Evolutionary conservation across 2,329 filamentous ascomycete species (phyloP).

Genomic region (Rachicladosporium sp.): DNA sequence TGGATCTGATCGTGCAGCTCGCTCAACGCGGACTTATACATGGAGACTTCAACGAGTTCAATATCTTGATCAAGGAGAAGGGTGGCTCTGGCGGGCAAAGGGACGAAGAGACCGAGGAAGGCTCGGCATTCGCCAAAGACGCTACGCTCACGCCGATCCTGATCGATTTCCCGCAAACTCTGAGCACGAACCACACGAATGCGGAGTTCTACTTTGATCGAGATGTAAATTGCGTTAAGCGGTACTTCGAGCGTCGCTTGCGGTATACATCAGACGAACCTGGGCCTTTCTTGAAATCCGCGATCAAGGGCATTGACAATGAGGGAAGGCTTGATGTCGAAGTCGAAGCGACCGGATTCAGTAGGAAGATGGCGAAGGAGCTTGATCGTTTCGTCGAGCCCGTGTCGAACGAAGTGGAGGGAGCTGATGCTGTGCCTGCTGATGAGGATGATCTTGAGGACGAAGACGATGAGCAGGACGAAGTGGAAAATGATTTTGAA

Average conservation of each 20-base stretch:
- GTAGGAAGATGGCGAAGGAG: conserved; percentile 92
- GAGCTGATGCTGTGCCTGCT: conserved; percentile 35
- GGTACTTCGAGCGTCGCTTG: conserved; percentile 82
- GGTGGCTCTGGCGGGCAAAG: conserved; percentile 4
- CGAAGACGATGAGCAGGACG: conserved; percentile 27
- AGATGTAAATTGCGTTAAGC: conserved; percentile 89
- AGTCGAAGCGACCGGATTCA: conserved; percentile 88
- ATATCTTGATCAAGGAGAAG: conserved; percentile 77
- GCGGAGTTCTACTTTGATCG: conserved; percentile 96
- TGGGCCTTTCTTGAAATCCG: conserved; percentile 76
- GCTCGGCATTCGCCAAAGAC: conserved; percentile 13
- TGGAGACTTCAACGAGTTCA: conserved; percentile 99
- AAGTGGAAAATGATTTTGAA: conserved; percentile 17
- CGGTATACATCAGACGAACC: conserved; percentile 71
- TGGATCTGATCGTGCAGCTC: conserved; percentile 70
- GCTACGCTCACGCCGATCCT: conserved; percentile 63
- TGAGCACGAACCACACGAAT: conserved; percentile 86
- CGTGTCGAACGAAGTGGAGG: conserved; percentile 36
- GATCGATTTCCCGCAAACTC: conserved; percentile 97
- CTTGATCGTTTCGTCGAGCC: conserved; percentile 80
- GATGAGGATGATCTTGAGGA: conserved; percentile 26
- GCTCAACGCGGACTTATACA: conserved; percentile 85
- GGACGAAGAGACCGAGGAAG: conserved; percentile 17
- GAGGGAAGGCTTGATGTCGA: conserved; percentile 69
- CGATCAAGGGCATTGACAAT: conserved; percentile 59